A percentile compares a stretch with the other conserved stretches of the same genome.
These are phyloP conservation scores for Madurella fahalii DNA, from an alignment of 2,329 filamentous ascomycete species.

Conservation along the genomic window DNA sequence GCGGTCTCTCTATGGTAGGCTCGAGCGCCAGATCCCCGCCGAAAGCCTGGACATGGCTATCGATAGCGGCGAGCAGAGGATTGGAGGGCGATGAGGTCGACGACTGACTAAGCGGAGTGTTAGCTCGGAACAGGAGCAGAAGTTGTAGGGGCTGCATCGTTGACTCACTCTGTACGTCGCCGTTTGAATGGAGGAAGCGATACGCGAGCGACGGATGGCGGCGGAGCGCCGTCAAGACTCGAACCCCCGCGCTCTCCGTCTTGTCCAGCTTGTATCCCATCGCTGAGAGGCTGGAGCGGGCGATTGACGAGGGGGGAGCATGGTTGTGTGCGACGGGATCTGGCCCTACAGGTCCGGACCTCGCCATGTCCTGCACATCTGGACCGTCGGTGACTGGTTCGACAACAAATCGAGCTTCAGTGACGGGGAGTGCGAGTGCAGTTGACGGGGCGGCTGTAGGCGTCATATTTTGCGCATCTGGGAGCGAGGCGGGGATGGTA, in stretches of 20 bases:
- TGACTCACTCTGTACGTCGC: constrained; percentile 21
- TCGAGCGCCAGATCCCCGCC: constrained; percentile 25
- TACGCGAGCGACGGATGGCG: neutral
- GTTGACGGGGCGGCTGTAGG: constrained; percentile 1
- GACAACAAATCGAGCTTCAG: constrained; percentile 28
- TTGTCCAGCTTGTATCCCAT: neutral
- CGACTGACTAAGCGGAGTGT: neutral
- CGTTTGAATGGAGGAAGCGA: constrained; percentile 14
- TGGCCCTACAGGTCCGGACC: neutral
- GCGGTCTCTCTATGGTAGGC: constrained; percentile 38
- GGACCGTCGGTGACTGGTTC: neutral
- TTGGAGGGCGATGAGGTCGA: too few relatives aligned
- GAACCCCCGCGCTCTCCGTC: neutral
- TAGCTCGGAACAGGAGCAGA: neutral
- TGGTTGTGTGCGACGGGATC: neutral
- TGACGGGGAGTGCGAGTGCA: constrained; percentile 19
- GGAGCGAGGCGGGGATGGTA: constrained; percentile 25
- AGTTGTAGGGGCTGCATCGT: neutral
- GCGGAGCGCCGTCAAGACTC: neutral
- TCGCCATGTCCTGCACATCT: neutral
- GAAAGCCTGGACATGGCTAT: constrained; percentile 8
- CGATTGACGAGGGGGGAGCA: neutral
- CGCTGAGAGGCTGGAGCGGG: neutral
- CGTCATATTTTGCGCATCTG: constrained; percentile 30
- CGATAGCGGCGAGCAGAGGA: constrained; percentile 5